Evolutionary conservation across 805 yeast species (phyloP).

Genomic region (Cephaloascus albidus): DNA sequence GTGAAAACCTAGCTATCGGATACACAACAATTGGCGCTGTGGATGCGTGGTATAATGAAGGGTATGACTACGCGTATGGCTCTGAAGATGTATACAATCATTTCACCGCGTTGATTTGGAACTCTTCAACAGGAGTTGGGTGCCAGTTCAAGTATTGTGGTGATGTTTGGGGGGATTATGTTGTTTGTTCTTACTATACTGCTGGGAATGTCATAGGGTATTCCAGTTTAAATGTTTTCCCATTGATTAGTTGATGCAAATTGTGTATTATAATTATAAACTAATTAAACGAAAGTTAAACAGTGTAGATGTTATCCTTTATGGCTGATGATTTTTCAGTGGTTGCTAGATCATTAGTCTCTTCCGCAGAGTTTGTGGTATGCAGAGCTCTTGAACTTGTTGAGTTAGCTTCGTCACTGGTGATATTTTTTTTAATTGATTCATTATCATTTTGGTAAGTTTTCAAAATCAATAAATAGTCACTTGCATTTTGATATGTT

Average conservation of each 20-base stretch:
- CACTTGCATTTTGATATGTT: no score
- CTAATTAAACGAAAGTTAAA: no score
- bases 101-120: constrained; percentile 31
- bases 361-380: no score
- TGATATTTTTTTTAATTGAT: no score
- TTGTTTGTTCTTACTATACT: constrained; percentile 26
- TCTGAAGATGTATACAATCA: constrained; percentile 20
- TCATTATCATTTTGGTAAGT: no score
- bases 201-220: constrained; percentile 20
- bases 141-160: constrained; percentile 24
- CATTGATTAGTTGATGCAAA: constrained; percentile 1
- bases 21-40: constrained; percentile 21
- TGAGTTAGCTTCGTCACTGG: no score
- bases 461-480: no score
- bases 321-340: no score
- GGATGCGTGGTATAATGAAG: constrained; percentile 32
- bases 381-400: no score
- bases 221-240: constrained; percentile 15
- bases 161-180: constrained; percentile 22
- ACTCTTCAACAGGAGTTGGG: constrained; percentile 18
- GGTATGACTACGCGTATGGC: constrained; percentile 17
- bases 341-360: no score
- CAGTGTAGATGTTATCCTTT: no score
- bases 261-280: no score
- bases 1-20: constrained; percentile 31